Percentiles rank a stretch among this genome's conserved stretches.
Conservation (phyloP, 768 basidiomycete species). For the Trametes cubensis region DNA sequence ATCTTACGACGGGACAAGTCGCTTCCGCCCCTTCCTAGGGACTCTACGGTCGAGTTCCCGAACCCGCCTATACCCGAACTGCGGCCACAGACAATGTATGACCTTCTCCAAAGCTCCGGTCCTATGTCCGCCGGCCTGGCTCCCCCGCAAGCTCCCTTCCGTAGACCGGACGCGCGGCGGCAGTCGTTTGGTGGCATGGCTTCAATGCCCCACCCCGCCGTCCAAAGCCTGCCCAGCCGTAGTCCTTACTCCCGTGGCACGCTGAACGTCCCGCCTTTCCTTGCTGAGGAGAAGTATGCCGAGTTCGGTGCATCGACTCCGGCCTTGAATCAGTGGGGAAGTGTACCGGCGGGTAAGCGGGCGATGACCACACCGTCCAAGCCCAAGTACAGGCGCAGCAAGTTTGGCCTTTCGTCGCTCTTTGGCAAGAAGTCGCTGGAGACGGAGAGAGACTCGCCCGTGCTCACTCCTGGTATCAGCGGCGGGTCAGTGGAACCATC, state of each 20-base stretch:
- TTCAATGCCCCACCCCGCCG: conserved; percentile 54
- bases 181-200: conserved; percentile 77
- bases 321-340: conserved; percentile 47
- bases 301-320: conserved; percentile 74
- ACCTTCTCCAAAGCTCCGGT: conserved; percentile 45
- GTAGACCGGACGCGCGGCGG: conserved; percentile 55
- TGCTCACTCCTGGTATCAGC: conserved; percentile 6
- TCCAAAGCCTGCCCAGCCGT: conserved; percentile 53
- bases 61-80: conserved; percentile 38
- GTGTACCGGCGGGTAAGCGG: conserved; percentile 15
- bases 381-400: conserved; percentile 66
- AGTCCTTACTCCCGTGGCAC: conserved; percentile 20
- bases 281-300: conserved; percentile 49
- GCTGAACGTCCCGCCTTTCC: conserved; percentile 29
- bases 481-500: conserved; percentile 9
- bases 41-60: conserved; percentile 35
- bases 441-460: conserved; percentile 7
- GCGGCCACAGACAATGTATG: conserved; percentile 70
- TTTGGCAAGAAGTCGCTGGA: conserved; percentile 55
- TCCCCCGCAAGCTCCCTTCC: conserved; percentile 69
- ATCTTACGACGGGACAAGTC: conserved; percentile 65
- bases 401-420: conserved; percentile 67
- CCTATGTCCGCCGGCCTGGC: conserved; percentile 51
- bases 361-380: conserved; percentile 24
- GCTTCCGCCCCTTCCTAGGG: conserved; percentile 73